Evolutionary conservation across 768 basidiomycete genomes (phyloP).

Genomic region (Collybia mongolica): DNA sequence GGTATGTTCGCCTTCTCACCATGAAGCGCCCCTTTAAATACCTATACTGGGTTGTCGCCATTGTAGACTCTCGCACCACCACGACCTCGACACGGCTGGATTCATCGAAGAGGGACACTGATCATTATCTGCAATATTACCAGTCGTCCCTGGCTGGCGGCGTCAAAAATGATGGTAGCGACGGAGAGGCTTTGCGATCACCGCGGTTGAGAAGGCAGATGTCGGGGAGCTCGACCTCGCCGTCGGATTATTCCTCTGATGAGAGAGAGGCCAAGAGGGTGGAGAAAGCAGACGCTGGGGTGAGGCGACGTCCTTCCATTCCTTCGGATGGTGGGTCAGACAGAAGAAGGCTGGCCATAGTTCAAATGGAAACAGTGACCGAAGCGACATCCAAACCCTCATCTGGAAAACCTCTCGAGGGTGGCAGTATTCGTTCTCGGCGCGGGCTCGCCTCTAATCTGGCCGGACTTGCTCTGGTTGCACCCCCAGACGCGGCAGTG

Average conservation of each 20-base stretch:
- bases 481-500: conserved; percentile 67
- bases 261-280: conserved; percentile 23
- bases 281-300: conserved; percentile 22
- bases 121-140: conserved; percentile 36
- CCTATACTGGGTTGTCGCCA: conserved; percentile 4
- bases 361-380: conserved; percentile 50
- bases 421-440: conserved; percentile 33
- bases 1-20: neutral
- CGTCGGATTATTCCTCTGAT: conserved; percentile 53
- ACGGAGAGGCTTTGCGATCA: conserved; percentile 16
- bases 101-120: conserved; percentile 14
- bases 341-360: conserved; percentile 65
- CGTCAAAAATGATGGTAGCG: conserved; percentile 19
- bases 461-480: conserved; percentile 62
- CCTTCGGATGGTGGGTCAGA: conserved; percentile 62
- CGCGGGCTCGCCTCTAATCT: conserved; percentile 39
- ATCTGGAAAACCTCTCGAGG: conserved; percentile 24
- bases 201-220: conserved; percentile 25
- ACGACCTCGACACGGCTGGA: neutral
- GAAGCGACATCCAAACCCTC: conserved; percentile 25
- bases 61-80: conserved; percentile 3
- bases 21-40: conserved; percentile 1
- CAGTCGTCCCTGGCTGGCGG: conserved; percentile 49
- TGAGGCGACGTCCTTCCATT: conserved; percentile 43
- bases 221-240: conserved; percentile 37